These are phyloP conservation scores for Wallacemonas sp. DNA, from an alignment of 208 protist genomes.

Conservation along the genomic window DNA sequence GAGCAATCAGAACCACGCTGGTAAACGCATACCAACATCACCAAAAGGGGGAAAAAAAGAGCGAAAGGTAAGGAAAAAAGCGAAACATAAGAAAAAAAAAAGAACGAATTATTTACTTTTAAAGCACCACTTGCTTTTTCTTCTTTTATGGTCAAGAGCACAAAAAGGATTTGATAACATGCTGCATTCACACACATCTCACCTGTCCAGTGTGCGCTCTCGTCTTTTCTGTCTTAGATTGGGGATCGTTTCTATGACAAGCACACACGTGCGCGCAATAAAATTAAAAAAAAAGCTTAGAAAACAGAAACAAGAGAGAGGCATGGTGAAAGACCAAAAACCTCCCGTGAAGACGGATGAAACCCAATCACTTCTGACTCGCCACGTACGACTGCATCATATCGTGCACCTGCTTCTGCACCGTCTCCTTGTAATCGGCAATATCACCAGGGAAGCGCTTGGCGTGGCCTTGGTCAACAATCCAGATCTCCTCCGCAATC, in stretches of 20 bases:
- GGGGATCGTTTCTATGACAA: no score
- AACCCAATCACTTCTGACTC: slow-evolving; percentile 19
- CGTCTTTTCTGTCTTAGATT: no score
- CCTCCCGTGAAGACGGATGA: not conserved
- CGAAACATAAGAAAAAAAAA: slow-evolving; percentile 15
- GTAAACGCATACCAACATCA: not conserved
- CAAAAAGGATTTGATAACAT: no score
- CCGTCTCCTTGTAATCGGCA: slow-evolving; percentile 93
- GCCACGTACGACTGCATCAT: slow-evolving; percentile 79
- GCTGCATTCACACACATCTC: no score
- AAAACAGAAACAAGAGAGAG: slow-evolving; percentile 4
- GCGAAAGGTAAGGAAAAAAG: slow-evolving; percentile 6
- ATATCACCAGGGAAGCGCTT: slow-evolving; percentile 89
- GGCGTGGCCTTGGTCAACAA: slow-evolving; percentile 91
- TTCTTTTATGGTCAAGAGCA: no score
- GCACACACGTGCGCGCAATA: no score
- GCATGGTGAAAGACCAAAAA: not conserved
- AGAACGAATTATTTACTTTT: no score
- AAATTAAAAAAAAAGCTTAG: slow-evolving; percentile 11
- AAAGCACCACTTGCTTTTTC: no score
- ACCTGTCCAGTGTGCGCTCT: no score
- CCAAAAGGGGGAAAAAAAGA: not conserved
- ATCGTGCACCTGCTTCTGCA: slow-evolving; percentile 79
- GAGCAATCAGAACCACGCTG: not conserved
- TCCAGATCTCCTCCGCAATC: slow-evolving; percentile 96